Base-by-base conservation (phyloP, 148 eudicot species). In the Camellia sinensis region DNA sequence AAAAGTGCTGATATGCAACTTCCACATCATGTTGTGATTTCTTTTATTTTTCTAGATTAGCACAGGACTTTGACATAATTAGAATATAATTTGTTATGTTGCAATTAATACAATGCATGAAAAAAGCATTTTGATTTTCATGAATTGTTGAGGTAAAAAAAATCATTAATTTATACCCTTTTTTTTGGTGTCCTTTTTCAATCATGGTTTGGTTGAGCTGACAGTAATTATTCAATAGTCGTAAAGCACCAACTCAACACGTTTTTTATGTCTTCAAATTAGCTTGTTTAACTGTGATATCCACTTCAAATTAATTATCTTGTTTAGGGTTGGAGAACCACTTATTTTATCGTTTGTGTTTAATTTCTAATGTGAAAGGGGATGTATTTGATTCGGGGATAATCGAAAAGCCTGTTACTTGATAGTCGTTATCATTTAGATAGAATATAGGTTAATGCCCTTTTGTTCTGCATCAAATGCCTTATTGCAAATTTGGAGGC, bases 51-150 rank as follows among this genome's bases (percentile, higher is more conserved):
- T 48, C 76, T 64, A 72, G 77, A 63, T 72, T 48, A 60, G 72
- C 48, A 64, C 77, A 48, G 68, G 48, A 57, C 79, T 56, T 22
- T 62, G 37, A 78, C 46, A 73, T 44, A 22, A 64, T 78, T 54
- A 22, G 21, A 0, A 19, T 1, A 75, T 78, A 71, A 79, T 68
- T 18, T 8, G n/a, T 2, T 45, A 11, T 5, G 53, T 76, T 71
- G 82, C 71, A 64, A 57, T 29, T 29, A 29, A 29, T 71, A 78
- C 43, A 79, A 64, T 19, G 18, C 59, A 45, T n/a, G 56, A 76
- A 43, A 9, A 53, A 54, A 54, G 29, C 18, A 22, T 11, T 22
- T 13, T 21, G 10, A 54, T 74, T 57, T 57, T 22, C 19, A 15
- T 13, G 18, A 22, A 46, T 46, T 71, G 74, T 48, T 43, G 22